phyloP scores from a whole-genome alignment of 2,329 filamentous ascomycete genomes.

The Penicillium sp. region DNA sequence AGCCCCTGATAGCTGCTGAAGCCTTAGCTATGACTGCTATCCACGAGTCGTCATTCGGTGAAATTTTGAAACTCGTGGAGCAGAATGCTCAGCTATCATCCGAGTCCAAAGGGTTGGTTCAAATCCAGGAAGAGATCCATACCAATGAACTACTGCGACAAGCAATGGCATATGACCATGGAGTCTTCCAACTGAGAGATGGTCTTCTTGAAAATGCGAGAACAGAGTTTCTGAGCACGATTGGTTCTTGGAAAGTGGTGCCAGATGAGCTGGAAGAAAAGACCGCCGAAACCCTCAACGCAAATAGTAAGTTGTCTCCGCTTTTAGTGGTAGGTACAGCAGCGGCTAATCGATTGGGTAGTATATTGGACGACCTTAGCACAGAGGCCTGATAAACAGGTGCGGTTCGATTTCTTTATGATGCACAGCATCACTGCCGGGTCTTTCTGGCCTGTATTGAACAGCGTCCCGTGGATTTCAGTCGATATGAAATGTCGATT shows the following conservation, averaged over 20 bases:
- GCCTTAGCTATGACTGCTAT: conserved; percentile 71
- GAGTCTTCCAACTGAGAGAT: conserved; percentile 13
- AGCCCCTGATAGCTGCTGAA: conserved; percentile 73
- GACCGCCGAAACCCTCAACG: conserved; percentile 15
- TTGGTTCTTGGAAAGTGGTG: conserved; percentile 12
- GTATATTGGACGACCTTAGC: conserved; percentile 12
- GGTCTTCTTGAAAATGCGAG: conserved; percentile 9
- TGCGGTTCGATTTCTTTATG: conserved; percentile 21
- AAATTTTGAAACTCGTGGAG: conserved; percentile 10
- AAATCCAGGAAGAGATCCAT: not conserved
- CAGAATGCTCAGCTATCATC: not conserved
- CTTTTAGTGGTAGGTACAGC: not conserved
- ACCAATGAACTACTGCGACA: conserved; percentile 4
- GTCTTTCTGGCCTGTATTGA: conserved; percentile 14
- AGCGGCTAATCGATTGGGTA: not conserved
- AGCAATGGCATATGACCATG: conserved; percentile 15
- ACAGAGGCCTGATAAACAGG: conserved; percentile 16
- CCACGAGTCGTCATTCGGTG: conserved; percentile 45
- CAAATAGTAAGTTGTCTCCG: conserved; percentile 7
- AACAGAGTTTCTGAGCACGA: conserved; percentile 10
- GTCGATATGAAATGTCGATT: conserved; percentile 10
- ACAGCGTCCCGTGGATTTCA: conserved; percentile 13
- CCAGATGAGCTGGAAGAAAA: conserved; percentile 10
- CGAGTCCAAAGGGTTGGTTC: not conserved
- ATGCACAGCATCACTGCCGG: conserved; percentile 18